These are phyloP conservation scores for Pyrus pyrifolia DNA, from an alignment of 306 rosid species.

Conservation along the genomic window DNA sequence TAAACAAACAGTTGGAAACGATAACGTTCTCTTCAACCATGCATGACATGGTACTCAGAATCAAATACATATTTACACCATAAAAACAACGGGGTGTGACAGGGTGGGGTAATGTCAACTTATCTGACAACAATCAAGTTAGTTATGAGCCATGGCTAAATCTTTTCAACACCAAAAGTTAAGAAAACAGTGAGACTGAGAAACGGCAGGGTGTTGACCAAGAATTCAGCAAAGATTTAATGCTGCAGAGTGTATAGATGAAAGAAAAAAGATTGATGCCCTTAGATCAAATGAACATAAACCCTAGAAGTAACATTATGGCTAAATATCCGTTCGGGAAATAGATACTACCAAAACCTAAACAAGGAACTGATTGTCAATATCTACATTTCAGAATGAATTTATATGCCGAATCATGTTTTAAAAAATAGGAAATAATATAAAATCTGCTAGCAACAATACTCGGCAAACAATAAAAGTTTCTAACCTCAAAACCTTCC, in stretches of 20 bases:
- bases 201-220: background rate
- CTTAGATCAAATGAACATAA: background rate
- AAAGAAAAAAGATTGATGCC: background rate
- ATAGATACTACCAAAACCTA: background rate
- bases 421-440: background rate
- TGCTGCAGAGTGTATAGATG: background rate
- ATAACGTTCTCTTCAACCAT: background rate
- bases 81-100: background rate
- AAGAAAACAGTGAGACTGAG: background rate
- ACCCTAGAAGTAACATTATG: background rate
- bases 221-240: background rate
- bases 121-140: background rate
- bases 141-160: background rate
- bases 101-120: background rate
- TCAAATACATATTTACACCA: background rate
- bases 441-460: background rate
- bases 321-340: background rate
- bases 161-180: background rate
- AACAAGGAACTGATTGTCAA: background rate
- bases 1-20: background rate
- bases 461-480: slow-evolving; percentile 7
- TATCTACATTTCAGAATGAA: background rate
- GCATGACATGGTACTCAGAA: background rate
- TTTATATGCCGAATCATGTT: background rate
- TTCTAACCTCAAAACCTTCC: slow-evolving; percentile 56